Base-by-base conservation (phyloP, 2,329 filamentous ascomycete species). In the Claviceps pazoutovae region DNA sequence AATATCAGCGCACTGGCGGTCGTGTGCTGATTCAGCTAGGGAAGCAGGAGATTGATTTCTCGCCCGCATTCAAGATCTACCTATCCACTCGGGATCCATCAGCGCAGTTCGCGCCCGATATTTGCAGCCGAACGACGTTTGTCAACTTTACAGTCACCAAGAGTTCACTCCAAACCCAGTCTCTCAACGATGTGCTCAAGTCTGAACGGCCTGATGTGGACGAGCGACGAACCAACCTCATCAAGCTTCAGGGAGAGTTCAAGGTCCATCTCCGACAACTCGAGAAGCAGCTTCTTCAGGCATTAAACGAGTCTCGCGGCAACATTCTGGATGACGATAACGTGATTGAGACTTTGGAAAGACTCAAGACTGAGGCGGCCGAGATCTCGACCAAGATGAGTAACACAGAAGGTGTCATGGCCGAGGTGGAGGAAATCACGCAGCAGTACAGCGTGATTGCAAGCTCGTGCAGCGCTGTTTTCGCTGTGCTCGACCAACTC, bases 111-210 rank as follows among this genome's bases (percentile, higher is more conserved):
- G 83, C 93, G 7, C 94, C 93, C 0, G 93, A 98, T 64, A 88
- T 98, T 57, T 98, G 94, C 80, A 95, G 89, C 74, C 82, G 94
- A 62, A 97, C 93, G 6, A 98, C 94, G 0, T 95, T 98, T 69
- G 93, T 98, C 77, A 98, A 98, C 71, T 98, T 98, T 61, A 97
- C 94, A 1, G 91, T 98, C 56, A 98, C 93, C 4, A 91, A 97
- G 71, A 96, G 93, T 78, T 97, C 91, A 75, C 76, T 98, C 63
- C 93, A 95, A 71, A 97, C 93, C 2, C 93, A 98, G 69, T 96
- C 93, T 1, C 80, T 98, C 59, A 96, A 96, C 60, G 90, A 98
- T 57, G 93, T 97, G 37, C 79, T 98, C 62, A 97, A 97, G 68
- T 95, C 90, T 14, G 93, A 98, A 74, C 82, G 94, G 52, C 93